Percentiles rank a stretch among this genome's conserved stretches.
phyloP scores from a whole-genome alignment of 305 asterid species.

The Fraxinus floribunda region DNA sequence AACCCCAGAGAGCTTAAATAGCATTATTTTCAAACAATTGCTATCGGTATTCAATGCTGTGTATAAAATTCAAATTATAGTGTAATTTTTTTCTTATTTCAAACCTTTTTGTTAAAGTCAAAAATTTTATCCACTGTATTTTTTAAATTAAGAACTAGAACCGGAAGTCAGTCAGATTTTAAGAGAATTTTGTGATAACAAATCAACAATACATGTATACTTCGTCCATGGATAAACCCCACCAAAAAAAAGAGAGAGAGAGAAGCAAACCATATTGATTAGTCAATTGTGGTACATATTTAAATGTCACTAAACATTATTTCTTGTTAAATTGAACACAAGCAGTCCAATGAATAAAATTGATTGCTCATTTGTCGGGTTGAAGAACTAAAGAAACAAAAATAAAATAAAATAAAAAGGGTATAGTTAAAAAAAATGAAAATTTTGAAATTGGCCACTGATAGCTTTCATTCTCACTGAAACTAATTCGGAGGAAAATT shows the following conservation, averaged over 20 bases:
- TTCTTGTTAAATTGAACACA: neutral
- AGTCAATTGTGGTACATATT: neutral
- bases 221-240: too few species aligned
- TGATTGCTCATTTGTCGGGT: neutral
- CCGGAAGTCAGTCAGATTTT: constrained; percentile 12
- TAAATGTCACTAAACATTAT: neutral
- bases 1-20: too few species aligned
- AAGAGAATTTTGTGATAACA: neutral
- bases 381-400: neutral
- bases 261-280: neutral
- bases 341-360: neutral
- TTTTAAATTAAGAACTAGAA: neutral
- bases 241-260: too few species aligned
- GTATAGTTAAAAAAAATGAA: neutral
- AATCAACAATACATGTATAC: neutral
- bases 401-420: neutral
- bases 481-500: neutral
- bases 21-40: neutral
- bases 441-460: neutral
- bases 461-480: neutral
- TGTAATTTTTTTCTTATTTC: neutral
- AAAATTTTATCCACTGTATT: constrained; percentile 36
- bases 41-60: neutral
- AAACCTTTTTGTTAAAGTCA: constrained; percentile 25
- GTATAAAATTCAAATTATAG: neutral